These are phyloP conservation scores for Penicillium longicatenatum DNA, from an alignment of 495 filamentous ascomycete genomes.

Conservation along the genomic window DNA sequence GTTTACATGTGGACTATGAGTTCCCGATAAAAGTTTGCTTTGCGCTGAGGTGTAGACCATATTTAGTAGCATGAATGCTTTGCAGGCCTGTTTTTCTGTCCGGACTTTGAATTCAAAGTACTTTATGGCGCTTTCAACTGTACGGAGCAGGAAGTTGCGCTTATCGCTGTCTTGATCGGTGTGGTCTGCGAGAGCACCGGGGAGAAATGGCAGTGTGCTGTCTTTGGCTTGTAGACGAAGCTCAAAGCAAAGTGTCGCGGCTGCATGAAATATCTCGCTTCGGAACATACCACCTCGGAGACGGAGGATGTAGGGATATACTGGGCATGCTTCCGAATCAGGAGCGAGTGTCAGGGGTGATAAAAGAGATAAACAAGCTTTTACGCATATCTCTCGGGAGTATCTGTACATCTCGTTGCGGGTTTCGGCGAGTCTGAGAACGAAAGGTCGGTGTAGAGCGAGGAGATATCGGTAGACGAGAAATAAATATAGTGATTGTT, in stretches of 20 bases:
- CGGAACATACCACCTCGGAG: conserved; percentile 13
- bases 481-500: conserved; percentile 13
- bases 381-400: background rate
- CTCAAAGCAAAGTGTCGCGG: conserved; percentile 15
- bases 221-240: conserved; percentile 13
- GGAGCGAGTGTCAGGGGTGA: background rate
- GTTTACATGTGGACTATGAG: background rate
- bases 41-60: conserved; percentile 4
- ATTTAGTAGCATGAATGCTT: conserved; percentile 11
- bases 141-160: background rate
- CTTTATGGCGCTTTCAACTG: conserved; percentile 8
- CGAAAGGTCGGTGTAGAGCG: conserved; percentile 14
- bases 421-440: conserved; percentile 5
- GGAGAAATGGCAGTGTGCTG: background rate
- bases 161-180: background rate
- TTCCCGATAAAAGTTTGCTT: background rate
- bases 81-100: conserved; percentile 10
- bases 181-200: background rate
- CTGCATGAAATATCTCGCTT: conserved; percentile 17
- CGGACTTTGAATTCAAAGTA: conserved; percentile 18
- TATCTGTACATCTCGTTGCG: conserved; percentile 2
- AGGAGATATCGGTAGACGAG: conserved; percentile 13
- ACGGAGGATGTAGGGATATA: background rate
- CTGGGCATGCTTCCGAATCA: background rate
- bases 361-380: conserved; percentile 3